phyloP scores from a whole-genome alignment of 2,329 filamentous ascomycete species.

The Aureobasidium sp. region DNA sequence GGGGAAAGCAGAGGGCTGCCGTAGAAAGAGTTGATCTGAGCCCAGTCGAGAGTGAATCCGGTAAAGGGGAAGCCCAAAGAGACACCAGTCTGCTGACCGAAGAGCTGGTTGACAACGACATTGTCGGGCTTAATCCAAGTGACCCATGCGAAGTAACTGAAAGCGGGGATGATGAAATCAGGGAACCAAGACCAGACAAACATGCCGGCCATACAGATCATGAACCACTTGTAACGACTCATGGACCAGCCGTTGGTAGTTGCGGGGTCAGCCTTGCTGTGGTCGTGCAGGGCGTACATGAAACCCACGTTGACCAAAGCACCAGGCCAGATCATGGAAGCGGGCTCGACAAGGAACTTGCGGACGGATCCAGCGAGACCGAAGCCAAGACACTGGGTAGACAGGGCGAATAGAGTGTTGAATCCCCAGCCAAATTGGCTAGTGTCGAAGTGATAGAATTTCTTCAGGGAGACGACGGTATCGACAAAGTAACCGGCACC shows the following conservation, averaged over 20 bases:
- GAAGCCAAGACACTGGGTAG: constrained; percentile 80
- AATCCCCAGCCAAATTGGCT: constrained; percentile 59
- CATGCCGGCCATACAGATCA: constrained; percentile 60
- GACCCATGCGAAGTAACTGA: constrained; percentile 83
- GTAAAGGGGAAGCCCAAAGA: constrained; percentile 23
- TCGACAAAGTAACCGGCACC: constrained; percentile 24
- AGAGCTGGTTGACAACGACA: constrained; percentile 40
- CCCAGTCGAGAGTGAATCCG: constrained; percentile 76
- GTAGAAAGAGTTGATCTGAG: constrained; percentile 71
- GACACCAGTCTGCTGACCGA: constrained; percentile 23
- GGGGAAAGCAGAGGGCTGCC: constrained; percentile 53
- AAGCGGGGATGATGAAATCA: constrained; percentile 70
- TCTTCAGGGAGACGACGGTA: constrained; percentile 29
- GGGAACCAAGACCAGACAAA: constrained; percentile 81
- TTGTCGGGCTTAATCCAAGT: constrained; percentile 85
- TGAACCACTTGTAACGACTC: constrained; percentile 77
- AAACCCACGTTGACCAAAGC: constrained; percentile 85
- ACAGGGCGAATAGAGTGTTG: constrained; percentile 77
- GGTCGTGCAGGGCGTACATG: constrained; percentile 58
- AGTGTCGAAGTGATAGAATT: constrained; percentile 73
- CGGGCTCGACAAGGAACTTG: constrained; percentile 73
- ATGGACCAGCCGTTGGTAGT: constrained; percentile 66
- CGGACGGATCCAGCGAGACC: constrained; percentile 76
- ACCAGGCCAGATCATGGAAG: constrained; percentile 89
- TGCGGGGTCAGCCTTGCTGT: constrained; percentile 65